A percentile compares a stretch with the other conserved stretches of the same genome.
Conservation (phyloP, 139 green algal species). For the Pleodorina starrii region DNA sequence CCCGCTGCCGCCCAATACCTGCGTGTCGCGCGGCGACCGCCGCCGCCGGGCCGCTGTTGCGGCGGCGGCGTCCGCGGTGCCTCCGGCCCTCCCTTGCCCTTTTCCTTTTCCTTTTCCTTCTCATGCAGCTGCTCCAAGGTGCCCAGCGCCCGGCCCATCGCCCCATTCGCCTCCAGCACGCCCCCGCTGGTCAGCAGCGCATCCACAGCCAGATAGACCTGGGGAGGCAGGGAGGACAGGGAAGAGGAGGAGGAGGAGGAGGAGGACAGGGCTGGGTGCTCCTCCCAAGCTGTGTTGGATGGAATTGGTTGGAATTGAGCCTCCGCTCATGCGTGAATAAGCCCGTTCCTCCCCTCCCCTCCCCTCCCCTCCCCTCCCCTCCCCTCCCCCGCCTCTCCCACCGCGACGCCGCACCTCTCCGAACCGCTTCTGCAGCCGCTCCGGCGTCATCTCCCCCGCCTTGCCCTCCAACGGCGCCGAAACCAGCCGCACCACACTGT, state of each 20-base stretch:
- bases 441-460: not conserved
- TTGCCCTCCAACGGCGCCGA: not conserved
- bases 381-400: no score
- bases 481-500: slow-evolving; percentile 11
- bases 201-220: slow-evolving; percentile 38
- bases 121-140: slow-evolving; percentile 3
- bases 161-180: not conserved
- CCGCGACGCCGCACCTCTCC: slow-evolving; percentile 22
- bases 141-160: not conserved
- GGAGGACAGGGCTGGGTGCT: no score
- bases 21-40: not conserved
- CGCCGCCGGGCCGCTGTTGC: not conserved
- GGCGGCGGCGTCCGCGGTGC: not conserved
- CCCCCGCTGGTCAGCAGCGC: slow-evolving; percentile 19
- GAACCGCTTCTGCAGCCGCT: slow-evolving; percentile 6
- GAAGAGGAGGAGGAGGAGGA: no score
- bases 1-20: slow-evolving; percentile 1
- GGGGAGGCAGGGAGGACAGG: not conserved
- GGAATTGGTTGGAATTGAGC: no score
- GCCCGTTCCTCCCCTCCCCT: no score
- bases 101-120: slow-evolving; percentile 18
- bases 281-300: no score
- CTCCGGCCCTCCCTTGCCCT: not conserved
- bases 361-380: no score
- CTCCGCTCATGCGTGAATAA: no score